These are phyloP conservation scores for Moringa oleifera DNA, from an alignment of 345 rosid genomes.

Conservation along the genomic window DNA sequence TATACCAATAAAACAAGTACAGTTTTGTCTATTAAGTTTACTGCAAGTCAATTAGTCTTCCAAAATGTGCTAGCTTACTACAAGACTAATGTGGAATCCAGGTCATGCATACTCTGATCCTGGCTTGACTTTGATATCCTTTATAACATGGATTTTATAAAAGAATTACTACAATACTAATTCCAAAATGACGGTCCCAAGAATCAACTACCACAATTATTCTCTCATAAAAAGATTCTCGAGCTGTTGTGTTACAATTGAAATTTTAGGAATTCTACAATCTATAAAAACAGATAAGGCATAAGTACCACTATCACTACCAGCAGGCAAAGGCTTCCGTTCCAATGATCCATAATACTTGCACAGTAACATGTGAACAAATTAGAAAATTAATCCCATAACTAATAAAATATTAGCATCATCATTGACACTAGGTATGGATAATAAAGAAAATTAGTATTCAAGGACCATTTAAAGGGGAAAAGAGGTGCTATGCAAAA, in stretches of 20 bases:
- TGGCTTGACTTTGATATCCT: too few species aligned
- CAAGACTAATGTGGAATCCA: too few species aligned
- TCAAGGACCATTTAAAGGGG: neutral
- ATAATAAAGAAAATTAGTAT: too few species aligned
- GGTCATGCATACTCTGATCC: too few species aligned
- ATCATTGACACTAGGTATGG: neutral
- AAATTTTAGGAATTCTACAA: constrained; percentile 83
- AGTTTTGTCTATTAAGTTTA: too few species aligned
- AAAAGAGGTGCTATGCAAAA: neutral
- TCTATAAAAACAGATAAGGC: constrained; percentile 89
- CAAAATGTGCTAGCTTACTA: too few species aligned
- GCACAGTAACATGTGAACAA: constrained; percentile 27
- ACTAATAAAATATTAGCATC: neutral
- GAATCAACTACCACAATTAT: constrained; percentile 94
- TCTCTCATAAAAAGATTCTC: constrained; percentile 89
- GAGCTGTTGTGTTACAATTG: constrained; percentile 90
- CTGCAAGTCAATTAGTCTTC: too few species aligned
- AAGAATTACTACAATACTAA: too few species aligned
- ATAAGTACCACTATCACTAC: constrained; percentile 68
- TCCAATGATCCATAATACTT: constrained; percentile 97
- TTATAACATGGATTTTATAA: too few species aligned
- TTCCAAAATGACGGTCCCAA: constrained; percentile 95
- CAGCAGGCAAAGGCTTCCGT: constrained; percentile 93
- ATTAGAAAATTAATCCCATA: constrained; percentile 3
- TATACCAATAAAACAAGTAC: too few species aligned